Percentiles rank a stretch among this genome's conserved stretches.
Conservation (phyloP, 1,284 basidiomycete genomes). For the Ganoderma lingzhi region DNA sequence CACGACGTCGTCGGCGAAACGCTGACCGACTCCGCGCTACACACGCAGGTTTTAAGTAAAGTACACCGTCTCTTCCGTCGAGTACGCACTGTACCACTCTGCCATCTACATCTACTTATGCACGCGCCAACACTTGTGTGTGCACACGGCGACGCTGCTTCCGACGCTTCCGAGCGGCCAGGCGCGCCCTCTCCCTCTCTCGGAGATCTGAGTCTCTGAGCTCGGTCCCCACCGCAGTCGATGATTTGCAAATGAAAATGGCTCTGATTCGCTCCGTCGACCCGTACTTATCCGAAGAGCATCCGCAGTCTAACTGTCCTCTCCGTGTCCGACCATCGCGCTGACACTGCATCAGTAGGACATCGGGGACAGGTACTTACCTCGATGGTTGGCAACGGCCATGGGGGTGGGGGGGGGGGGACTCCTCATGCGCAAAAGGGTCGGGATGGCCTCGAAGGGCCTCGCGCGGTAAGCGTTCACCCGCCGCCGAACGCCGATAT, state of each 20-base stretch:
- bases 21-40: too few species aligned
- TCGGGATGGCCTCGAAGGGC: not conserved
- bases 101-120: not conserved
- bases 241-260: not conserved
- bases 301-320: not conserved
- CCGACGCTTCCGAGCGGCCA: not conserved
- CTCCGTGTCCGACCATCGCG: not conserved
- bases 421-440: not conserved
- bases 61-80: not conserved
- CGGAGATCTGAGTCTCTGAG: not conserved
- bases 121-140: too few species aligned
- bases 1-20: not conserved
- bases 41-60: not conserved
- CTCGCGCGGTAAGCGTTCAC: not conserved
- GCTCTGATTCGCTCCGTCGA: not conserved
- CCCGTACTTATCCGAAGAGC: not conserved
- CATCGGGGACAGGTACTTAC: not conserved
- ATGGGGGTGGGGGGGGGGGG: not conserved
- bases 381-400: not conserved
- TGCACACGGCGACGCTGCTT: not conserved
- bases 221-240: not conserved
- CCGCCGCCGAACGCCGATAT: not conserved
- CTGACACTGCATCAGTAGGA: not conserved
- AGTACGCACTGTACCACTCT: not conserved
- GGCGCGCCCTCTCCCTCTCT: too few species aligned